Percentiles rank a stretch among this genome's conserved stretches.
phyloP scores from a whole-genome alignment of 1,284 basidiomycete genomes.

The Cerrena zonata region DNA sequence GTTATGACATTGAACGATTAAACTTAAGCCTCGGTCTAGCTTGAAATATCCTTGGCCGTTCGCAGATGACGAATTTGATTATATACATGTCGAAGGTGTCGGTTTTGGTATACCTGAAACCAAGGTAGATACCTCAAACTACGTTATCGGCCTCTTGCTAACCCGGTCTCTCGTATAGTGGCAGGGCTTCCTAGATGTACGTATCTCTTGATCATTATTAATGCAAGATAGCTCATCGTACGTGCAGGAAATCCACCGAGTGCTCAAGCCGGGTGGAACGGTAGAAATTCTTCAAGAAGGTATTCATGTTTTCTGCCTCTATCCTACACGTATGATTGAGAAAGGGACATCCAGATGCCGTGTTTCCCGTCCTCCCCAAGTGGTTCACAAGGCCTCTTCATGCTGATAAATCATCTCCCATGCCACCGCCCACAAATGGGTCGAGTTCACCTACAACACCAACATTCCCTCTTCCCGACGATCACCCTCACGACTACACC shows the following conservation, averaged over 20 bases:
- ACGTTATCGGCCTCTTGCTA: not conserved
- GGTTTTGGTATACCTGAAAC: slow-evolving; percentile 22
- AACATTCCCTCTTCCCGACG: slow-evolving; percentile 6
- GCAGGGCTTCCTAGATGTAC: slow-evolving; percentile 60
- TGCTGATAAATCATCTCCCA: slow-evolving; percentile 9
- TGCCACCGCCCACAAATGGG: slow-evolving; percentile 7
- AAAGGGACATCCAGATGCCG: no score
- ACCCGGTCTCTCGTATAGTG: slow-evolving; percentile 38
- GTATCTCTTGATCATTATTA: no score
- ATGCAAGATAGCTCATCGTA: no score
- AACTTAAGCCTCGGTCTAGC: slow-evolving; percentile 1
- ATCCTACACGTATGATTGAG: not conserved
- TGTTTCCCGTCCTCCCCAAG: slow-evolving; percentile 23
- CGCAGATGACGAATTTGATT: slow-evolving; percentile 13
- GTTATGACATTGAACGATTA: not conserved
- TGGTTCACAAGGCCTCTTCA: slow-evolving; percentile 23
- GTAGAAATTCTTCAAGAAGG: slow-evolving; percentile 65
- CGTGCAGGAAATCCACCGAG: slow-evolving; percentile 55
- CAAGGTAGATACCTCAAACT: slow-evolving; percentile 17
- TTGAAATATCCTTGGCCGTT: slow-evolving; percentile 11
- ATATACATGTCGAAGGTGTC: slow-evolving; percentile 11
- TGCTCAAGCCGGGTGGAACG: slow-evolving; percentile 55
- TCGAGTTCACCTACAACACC: slow-evolving; percentile 6
- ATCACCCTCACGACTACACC: slow-evolving; percentile 20
- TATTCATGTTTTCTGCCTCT: slow-evolving; percentile 20